Evolutionary conservation across 2,329 filamentous ascomycete genomes (phyloP).

Genomic region (Bretziella fagacearum): DNA sequence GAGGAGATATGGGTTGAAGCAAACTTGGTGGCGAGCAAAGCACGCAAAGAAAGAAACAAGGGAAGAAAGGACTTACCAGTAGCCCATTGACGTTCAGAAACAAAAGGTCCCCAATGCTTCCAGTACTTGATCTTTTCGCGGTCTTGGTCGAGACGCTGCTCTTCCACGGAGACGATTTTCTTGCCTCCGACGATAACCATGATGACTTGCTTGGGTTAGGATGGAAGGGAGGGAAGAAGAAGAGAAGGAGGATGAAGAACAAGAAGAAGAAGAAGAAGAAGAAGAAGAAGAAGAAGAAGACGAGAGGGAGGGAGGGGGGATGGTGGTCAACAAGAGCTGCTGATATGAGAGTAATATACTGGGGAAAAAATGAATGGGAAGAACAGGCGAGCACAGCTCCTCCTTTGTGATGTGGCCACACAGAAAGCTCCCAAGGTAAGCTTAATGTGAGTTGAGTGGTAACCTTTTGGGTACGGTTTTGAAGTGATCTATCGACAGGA

Average conservation of each 20-base stretch:
- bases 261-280: background rate
- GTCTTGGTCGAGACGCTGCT: conserved; percentile 77
- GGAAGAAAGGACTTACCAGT: conserved; percentile 43
- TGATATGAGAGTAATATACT: background rate
- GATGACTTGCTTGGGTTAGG: conserved; percentile 17
- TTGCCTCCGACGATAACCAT: conserved; percentile 88
- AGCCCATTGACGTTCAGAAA: conserved; percentile 89
- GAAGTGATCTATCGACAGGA: too few relatives aligned
- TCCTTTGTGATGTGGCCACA: background rate
- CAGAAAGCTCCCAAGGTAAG: background rate
- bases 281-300: background rate
- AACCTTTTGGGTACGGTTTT: too few relatives aligned
- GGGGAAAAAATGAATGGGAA: background rate
- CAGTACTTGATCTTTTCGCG: conserved; percentile 73
- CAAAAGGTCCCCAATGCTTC: conserved; percentile 96
- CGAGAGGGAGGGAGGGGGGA: background rate
- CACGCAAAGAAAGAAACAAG: conserved; percentile 3
- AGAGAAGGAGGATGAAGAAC: background rate
- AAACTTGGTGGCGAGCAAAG: too few relatives aligned
- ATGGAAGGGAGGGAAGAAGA: background rate
- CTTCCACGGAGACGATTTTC: conserved; percentile 77
- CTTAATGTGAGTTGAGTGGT: too few relatives aligned
- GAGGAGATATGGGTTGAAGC: background rate
- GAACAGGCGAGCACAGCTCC: background rate
- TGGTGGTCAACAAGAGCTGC: too few relatives aligned